These are phyloP conservation scores for Penicillium dipodomyicola DNA, from an alignment of 495 filamentous ascomycete genomes.

Conservation along the genomic window DNA sequence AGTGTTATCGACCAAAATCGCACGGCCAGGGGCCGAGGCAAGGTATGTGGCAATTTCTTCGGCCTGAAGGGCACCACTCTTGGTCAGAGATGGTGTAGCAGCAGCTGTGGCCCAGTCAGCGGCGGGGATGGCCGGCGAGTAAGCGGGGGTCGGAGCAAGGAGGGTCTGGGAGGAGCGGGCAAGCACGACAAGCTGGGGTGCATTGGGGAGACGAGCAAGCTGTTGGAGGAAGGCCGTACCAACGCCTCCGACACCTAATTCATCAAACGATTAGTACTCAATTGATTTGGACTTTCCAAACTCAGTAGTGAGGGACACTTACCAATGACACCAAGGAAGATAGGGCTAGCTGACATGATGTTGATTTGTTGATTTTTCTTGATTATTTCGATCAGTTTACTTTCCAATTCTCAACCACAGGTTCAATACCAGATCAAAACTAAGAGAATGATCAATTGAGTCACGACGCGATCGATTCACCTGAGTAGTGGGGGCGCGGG, in stretches of 20 bases:
- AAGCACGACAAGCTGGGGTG: slow-evolving; percentile 73
- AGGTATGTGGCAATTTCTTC: slow-evolving; percentile 71
- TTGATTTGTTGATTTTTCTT: slow-evolving; percentile 7
- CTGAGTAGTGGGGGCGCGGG: slow-evolving; percentile 12
- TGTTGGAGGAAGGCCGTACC: slow-evolving; percentile 88
- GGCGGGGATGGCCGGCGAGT: slow-evolving; percentile 51
- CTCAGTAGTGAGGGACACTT: slow-evolving; percentile 15
- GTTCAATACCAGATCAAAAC: slow-evolving; percentile 1
- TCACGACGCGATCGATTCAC: slow-evolving; percentile 10
- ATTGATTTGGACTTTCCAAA: neutral
- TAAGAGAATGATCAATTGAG: slow-evolving; percentile 9
- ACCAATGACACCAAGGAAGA: slow-evolving; percentile 51
- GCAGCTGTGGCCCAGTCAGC: slow-evolving; percentile 54
- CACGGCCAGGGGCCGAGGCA: slow-evolving; percentile 62
- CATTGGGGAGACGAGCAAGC: slow-evolving; percentile 60
- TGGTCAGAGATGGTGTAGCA: slow-evolving; percentile 54
- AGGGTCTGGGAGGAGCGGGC: slow-evolving; percentile 76
- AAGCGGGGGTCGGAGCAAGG: slow-evolving; percentile 50
- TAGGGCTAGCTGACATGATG: slow-evolving; percentile 41
- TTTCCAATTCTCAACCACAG: slow-evolving; percentile 5
- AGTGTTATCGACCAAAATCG: slow-evolving; percentile 90
- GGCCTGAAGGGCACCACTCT: slow-evolving; percentile 50
- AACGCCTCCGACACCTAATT: slow-evolving; percentile 83
- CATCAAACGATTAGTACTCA: neutral
- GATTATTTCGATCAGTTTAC: neutral